Percentiles rank a stretch among this genome's conserved stretches.
These are phyloP conservation scores for Silene noctiflora DNA, from an alignment of 179 eudicot genomes.

Conservation along the genomic window DNA sequence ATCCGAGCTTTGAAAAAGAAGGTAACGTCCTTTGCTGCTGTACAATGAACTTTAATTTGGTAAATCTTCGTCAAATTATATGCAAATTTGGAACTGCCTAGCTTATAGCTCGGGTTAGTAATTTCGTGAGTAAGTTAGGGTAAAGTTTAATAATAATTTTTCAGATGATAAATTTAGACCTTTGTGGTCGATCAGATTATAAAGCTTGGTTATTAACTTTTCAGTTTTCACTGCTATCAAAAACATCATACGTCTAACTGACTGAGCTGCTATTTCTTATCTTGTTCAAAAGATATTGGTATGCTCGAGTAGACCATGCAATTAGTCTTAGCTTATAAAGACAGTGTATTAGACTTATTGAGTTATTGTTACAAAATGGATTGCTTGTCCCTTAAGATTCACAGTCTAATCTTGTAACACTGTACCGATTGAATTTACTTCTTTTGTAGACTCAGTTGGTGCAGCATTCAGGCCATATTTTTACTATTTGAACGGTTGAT, in stretches of 20 bases:
- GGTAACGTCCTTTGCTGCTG: conserved; percentile 38
- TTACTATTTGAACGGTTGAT: neutral
- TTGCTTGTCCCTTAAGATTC: neutral
- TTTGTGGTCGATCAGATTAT: neutral
- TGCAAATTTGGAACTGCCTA: too few species aligned
- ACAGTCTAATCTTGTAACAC: neutral
- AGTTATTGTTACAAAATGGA: neutral
- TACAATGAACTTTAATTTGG: too few species aligned
- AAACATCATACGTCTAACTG: neutral
- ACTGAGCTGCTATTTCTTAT: neutral
- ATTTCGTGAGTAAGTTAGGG: neutral
- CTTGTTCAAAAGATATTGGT: neutral
- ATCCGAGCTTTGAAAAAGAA: conserved; percentile 87
- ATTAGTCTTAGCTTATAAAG: neutral
- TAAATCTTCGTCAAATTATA: too few species aligned
- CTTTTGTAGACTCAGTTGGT: too few species aligned
- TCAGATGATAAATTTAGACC: neutral
- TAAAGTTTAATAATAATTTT: neutral
- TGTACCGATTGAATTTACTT: too few species aligned
- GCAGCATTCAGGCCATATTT: too few species aligned
- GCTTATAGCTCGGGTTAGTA: too few species aligned
- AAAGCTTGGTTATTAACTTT: neutral
- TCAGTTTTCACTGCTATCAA: neutral
- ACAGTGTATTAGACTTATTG: neutral
- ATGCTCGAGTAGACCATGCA: neutral